Base-by-base conservation (phyloP, 345 rosid genomes). In the Ceriops zippeliana region DNA sequence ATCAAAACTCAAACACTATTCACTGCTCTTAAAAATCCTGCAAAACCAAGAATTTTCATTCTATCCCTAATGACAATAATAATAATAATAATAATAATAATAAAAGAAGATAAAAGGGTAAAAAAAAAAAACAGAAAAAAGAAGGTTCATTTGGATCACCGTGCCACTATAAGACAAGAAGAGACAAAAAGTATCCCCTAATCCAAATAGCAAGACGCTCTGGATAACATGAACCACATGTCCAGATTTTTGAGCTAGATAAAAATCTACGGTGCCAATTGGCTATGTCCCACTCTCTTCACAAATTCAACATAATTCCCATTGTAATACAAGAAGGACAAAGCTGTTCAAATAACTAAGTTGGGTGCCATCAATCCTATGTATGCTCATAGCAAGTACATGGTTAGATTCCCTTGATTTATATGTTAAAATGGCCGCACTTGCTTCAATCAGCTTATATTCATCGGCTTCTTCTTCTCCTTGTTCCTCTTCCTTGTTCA, bases 141-240 rank as follows among this genome's bases (percentile, higher is more conserved):
- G 13, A 1, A 11, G 47, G 3, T 2, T 42, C 49, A 42, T 3
- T 11, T 0, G 16, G 49, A 13, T 42, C 17, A 13, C 5, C 3
- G 49, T 42, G 16, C 5, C 58, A 8, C 57, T 6, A n/a, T 19
- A 47, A 47, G 16, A 19, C 24, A 32, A 34, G 4, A 17, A 60
- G 13, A 56, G 51, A 35, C 38, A 49, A 26, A 49, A 49, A 27
- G 22, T 19, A 7, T 49, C 60, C 49, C 58, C 46, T 63, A 67
- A 80, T 80, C 83, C 81, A 61, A 24, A 31, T 19, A 27, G 20
- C 24, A 68, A 52, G 35, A 49, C 62, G 17, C 46, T 21, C 19
- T 62, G 8, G 11, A 1, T 10, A 71, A 78, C 63, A 75, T 51
- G 73, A 80, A 67, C 89, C 95, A 89, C 95, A 86, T 75, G 71